These are phyloP conservation scores for Dissophora ornata DNA, from an alignment of 192 early-diverging fungal genomes.

Conservation along the genomic window DNA sequence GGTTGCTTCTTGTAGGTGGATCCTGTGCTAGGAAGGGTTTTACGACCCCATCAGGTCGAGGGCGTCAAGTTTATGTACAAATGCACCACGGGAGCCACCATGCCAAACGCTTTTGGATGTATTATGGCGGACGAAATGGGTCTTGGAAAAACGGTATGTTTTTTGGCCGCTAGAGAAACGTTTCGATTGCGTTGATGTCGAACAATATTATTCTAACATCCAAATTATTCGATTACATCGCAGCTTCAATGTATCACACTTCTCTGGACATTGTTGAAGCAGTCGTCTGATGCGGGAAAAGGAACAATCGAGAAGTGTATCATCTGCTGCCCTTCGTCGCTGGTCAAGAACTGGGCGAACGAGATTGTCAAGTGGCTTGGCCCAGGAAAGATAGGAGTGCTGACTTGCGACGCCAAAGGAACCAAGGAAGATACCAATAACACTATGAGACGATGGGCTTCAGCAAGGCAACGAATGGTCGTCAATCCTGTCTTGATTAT, in stretches of 20 bases:
- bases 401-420: conserved; percentile 91
- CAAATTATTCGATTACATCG: background rate
- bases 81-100: conserved; percentile 87
- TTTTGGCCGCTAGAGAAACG: background rate
- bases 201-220: too few species aligned
- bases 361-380: conserved; percentile 97
- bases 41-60: conserved; percentile 97
- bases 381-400: conserved; percentile 79
- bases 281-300: conserved; percentile 89
- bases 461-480: conserved; percentile 85
- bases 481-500: conserved; percentile 96
- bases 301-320: conserved; percentile 96
- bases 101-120: conserved; percentile 82
- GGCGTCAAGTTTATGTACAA: conserved; percentile 96
- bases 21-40: conserved; percentile 81
- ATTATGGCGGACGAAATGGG: conserved; percentile 99
- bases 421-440: conserved; percentile 86
- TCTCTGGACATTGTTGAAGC: conserved; percentile 96
- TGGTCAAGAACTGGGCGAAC: conserved; percentile 99
- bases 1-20: conserved; percentile 63
- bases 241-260: conserved; percentile 91
- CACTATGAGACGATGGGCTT: conserved; percentile 83
- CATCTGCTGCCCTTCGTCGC: conserved; percentile 94
- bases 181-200: too few species aligned
- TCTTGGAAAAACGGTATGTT: conserved; percentile 79